Percentiles rank a stretch among this genome's conserved stretches.
Conservation (phyloP, 768 basidiomycete genomes). For the Leccinum olivaceopallidum region DNA sequence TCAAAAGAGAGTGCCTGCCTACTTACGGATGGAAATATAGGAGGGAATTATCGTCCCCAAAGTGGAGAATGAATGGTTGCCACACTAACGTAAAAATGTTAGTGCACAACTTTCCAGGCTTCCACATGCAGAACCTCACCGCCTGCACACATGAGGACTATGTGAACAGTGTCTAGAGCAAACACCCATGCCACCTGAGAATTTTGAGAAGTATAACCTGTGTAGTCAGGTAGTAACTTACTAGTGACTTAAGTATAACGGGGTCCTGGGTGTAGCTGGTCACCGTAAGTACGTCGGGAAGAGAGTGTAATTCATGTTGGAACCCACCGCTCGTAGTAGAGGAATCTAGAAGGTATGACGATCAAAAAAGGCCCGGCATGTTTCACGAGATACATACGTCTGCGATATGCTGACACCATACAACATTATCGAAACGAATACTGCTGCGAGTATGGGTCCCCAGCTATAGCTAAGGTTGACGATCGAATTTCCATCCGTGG, state of each 20-base stretch:
- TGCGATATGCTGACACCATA: constrained; percentile 29
- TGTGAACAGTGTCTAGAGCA: constrained; percentile 19
- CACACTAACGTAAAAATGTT: constrained; percentile 17
- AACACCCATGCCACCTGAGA: constrained; percentile 25
- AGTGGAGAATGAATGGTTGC: constrained; percentile 25
- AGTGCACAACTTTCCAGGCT: not conserved
- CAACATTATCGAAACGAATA: constrained; percentile 23
- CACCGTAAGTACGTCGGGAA: not conserved
- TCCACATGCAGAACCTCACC: constrained; percentile 9
- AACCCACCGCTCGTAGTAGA: constrained; percentile 28
- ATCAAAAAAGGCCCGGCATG: not conserved
- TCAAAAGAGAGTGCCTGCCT: constrained; percentile 6
- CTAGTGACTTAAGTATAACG: constrained; percentile 17
- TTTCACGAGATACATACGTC: constrained; percentile 17
- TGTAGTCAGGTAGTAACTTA: constrained; percentile 1
- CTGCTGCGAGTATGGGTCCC: constrained; percentile 26
- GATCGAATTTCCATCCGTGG: constrained; percentile 4
- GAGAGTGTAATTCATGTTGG: not conserved
- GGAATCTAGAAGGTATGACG: constrained; percentile 15
- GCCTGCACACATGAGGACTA: constrained; percentile 18
- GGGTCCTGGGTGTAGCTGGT: constrained; percentile 19
- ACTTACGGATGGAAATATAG: constrained; percentile 21
- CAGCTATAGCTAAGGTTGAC: constrained; percentile 16
- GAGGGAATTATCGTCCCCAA: constrained; percentile 19
- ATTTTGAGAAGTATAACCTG: not conserved